Percentiles rank a stretch among this genome's conserved stretches.
Conservation (phyloP, 1,284 basidiomycete genomes). For the Melanopsichium pennsylvanicum region DNA sequence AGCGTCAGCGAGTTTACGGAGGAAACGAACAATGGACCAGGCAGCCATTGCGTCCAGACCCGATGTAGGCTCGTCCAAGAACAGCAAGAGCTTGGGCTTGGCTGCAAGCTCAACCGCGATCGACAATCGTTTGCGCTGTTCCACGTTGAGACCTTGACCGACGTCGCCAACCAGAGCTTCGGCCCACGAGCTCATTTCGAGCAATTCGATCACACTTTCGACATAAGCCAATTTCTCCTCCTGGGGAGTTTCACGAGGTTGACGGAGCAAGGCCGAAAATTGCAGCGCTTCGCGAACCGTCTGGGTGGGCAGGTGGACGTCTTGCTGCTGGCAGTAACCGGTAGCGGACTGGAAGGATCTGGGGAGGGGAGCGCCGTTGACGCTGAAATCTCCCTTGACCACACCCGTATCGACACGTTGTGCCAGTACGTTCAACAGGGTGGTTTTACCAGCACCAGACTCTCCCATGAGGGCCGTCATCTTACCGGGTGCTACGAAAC, state of each 20-base stretch:
- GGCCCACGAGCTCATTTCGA: conserved; percentile 47
- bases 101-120: conserved; percentile 60
- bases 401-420: conserved; percentile 51
- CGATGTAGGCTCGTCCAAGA: conserved; percentile 60
- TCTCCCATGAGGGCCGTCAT: conserved; percentile 61
- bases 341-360: conserved; percentile 53
- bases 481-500: conserved; percentile 54
- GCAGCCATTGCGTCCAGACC: conserved; percentile 53
- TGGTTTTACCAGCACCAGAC: conserved; percentile 61
- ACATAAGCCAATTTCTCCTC: conserved; percentile 55
- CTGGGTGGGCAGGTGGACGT: conserved; percentile 45
- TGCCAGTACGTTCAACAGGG: conserved; percentile 56
- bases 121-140: conserved; percentile 53
- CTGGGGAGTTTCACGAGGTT: conserved; percentile 43
- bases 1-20: conserved; percentile 49
- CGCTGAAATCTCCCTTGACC: conserved; percentile 40
- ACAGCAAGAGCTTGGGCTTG: conserved; percentile 57
- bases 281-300: conserved; percentile 59
- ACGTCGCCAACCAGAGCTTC: conserved; percentile 56
- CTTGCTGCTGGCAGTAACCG: conserved; percentile 59
- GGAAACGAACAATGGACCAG: conserved; percentile 45
- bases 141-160: conserved; percentile 53
- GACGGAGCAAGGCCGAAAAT: conserved; percentile 54
- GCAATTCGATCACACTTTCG: conserved; percentile 52
- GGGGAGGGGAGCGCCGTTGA: conserved; percentile 43